phyloP scores from a whole-genome alignment of 2,329 filamentous ascomycete genomes.

The Diaporthe longicolla region DNA sequence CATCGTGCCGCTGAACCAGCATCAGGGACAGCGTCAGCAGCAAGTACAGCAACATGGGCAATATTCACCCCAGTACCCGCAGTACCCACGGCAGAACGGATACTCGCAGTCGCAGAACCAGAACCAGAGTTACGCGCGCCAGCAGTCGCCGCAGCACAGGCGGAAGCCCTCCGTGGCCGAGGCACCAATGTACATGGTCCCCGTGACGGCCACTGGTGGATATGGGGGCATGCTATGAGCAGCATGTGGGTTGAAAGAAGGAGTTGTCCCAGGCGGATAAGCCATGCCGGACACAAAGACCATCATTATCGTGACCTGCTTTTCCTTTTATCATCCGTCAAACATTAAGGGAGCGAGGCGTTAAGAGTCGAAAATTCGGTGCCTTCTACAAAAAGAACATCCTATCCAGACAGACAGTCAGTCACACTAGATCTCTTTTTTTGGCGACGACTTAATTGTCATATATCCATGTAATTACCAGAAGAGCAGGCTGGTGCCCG shows the following conservation, averaged over 20 bases:
- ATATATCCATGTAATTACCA: constrained; percentile 22
- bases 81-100: not conserved
- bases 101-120: not conserved
- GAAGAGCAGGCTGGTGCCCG: constrained; percentile 2
- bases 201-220: not conserved
- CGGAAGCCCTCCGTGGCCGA: constrained; percentile 22
- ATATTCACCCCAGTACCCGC: not conserved
- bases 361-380: constrained; percentile 18
- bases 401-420: not conserved
- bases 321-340: not conserved
- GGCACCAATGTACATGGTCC: not conserved
- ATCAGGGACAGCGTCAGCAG: not conserved
- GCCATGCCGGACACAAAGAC: not conserved
- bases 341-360: constrained; percentile 26
- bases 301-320: not conserved
- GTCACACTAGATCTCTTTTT: constrained; percentile 3
- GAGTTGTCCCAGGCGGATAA: not conserved
- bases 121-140: not conserved
- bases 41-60: not conserved
- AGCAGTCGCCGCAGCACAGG: constrained; percentile 16
- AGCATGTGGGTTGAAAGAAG: no score
- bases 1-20: constrained; percentile 16
- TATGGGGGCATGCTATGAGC: constrained; percentile 22
- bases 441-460: not conserved
- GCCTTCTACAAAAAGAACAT: not conserved